Base-by-base conservation (phyloP, 345 rosid genomes). In the Pistacia atlantica region DNA sequence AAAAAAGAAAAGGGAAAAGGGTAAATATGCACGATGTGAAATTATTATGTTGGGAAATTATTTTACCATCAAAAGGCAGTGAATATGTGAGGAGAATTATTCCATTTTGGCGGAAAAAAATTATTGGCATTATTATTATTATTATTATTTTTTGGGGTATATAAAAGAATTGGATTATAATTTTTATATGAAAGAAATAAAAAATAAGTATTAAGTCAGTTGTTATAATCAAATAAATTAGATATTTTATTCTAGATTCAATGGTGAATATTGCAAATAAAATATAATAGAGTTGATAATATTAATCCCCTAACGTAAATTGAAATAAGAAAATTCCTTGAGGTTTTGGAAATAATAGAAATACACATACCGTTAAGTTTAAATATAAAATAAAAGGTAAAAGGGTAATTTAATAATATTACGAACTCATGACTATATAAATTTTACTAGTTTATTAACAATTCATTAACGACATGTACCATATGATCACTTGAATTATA, bases 21-120 rank as follows among this genome's bases (percentile, higher is more conserved):
- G 4, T 42, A 73, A 31, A 18, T 31, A 73, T 62, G 62, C 58
- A 73, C 76, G 49, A 49, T 61, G 56, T 61, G 69, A 62, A 16
- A 73, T 73, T 33, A 73, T 31, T 73, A 48, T 31, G 28, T 13
- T 59, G 28, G 75, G 25, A 11, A 45, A 25, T 25, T 48, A 48
- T 46, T 46, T 71, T 37, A 58, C 52, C 17, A n/a, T 56, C 28
- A n/a, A 7, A 67, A 67, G 12, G 58, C 4, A 2, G 11, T 52
- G 28, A 8, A 18, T 67, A 17, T 51, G 20, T 48, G 22, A n/a
- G 38, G 65, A 37, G 52, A 71, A 71, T 71, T 42, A 71, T 55
- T 57, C 22, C n/a, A 38, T 33, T 55, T 67, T 12, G 11, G 22
- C 22, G 28, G 6, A 1, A 54, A 25, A 25, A 68, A 69, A 16